Percentiles rank a stretch among this genome's conserved stretches.
phyloP scores from a whole-genome alignment of 805 yeast genomes.

The Scheffersomyces stipitis region DNA sequence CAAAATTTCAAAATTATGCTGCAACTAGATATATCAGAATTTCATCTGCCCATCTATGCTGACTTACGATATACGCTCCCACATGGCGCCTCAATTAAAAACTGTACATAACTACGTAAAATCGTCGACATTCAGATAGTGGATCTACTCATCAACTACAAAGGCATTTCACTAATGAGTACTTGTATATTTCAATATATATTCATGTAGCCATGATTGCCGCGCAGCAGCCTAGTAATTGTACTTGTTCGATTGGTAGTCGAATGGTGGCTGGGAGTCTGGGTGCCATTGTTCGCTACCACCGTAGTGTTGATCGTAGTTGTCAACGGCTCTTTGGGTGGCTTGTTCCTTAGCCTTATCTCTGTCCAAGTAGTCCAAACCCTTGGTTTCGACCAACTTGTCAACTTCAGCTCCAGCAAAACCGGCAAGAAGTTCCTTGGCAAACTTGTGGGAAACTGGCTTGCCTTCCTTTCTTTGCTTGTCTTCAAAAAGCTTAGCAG shows the following conservation, averaged over 20 bases:
- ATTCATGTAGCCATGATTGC: too few species aligned
- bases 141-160: too few species aligned
- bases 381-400: conserved; percentile 33
- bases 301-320: conserved; percentile 31
- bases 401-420: conserved; percentile 33
- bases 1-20: too few species aligned
- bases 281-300: conserved; percentile 27
- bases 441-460: conserved; percentile 30
- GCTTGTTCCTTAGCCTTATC: conserved; percentile 25
- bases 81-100: too few species aligned
- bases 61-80: too few species aligned
- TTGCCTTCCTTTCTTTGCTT: conserved; percentile 31
- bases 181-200: too few species aligned
- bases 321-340: conserved; percentile 14
- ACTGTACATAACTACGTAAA: too few species aligned
- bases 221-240: conserved; percentile 14
- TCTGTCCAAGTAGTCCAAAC: conserved; percentile 32
- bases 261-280: conserved; percentile 23
- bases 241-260: conserved; percentile 24
- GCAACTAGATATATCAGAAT: too few species aligned
- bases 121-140: too few species aligned
- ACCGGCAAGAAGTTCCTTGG: conserved; percentile 29
- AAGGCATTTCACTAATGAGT: too few species aligned
- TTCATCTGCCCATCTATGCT: too few species aligned
- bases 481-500: conserved; percentile 31